A percentile compares a stretch with the other conserved stretches of the same genome.
Evolutionary conservation across 2,329 filamentous ascomycete genomes (phyloP).

Genomic region (Aspergillus tamarii): DNA sequence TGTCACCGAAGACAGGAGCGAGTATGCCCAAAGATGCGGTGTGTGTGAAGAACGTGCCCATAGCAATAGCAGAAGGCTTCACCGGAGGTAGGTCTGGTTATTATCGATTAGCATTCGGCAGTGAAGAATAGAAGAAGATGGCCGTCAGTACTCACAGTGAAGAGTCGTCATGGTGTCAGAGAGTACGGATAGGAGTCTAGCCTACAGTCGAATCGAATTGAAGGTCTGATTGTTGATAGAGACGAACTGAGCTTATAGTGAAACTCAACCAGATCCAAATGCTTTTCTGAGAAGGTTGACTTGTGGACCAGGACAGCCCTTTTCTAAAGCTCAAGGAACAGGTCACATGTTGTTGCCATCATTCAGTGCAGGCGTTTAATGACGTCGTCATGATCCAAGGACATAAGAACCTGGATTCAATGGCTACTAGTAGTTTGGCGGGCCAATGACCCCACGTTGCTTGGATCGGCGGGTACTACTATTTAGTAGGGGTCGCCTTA

Average conservation of each 20-base stretch:
- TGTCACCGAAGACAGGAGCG: conserved; percentile 87
- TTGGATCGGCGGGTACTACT: not conserved
- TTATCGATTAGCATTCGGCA: conserved; percentile 8
- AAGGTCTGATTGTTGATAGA: not conserved
- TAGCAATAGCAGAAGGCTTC: conserved; percentile 96
- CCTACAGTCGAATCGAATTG: not conserved
- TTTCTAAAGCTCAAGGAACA: conserved; percentile 2
- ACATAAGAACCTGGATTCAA: conserved; percentile 8
- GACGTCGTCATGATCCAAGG: conserved; percentile 36
- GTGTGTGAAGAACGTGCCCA: conserved; percentile 96
- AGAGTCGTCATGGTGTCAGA: conserved; percentile 60
- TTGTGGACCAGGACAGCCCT: not conserved
- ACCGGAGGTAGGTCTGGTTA: conserved; percentile 75
- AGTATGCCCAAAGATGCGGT: conserved; percentile 85
- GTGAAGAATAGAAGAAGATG: not conserved
- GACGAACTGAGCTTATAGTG: conserved; percentile 7
- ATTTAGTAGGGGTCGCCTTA: too few species aligned
- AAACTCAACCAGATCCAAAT: not conserved
- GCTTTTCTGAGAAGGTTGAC: not conserved
- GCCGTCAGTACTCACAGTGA: conserved; percentile 54
- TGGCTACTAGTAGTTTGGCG: not conserved
- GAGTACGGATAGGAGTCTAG: not conserved
- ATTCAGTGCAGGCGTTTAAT: conserved; percentile 17
- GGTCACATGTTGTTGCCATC: conserved; percentile 13
- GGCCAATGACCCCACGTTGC: conserved; percentile 4